Percentiles rank a stretch among this genome's conserved stretches.
Conservation (phyloP, 768 basidiomycete species). For the Coprinopsis sp. region DNA sequence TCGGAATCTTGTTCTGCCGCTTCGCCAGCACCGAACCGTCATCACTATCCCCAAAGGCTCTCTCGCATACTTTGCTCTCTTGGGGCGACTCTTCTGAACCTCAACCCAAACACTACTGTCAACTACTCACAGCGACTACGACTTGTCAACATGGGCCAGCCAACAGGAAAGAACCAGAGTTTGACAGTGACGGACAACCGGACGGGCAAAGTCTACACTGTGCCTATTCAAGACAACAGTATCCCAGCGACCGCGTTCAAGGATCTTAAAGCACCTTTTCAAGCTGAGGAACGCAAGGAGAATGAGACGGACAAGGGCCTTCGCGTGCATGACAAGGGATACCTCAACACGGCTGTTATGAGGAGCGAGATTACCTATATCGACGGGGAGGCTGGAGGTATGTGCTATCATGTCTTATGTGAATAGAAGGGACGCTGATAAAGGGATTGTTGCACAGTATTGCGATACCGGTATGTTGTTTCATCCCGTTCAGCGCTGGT, state of each 20-base stretch:
- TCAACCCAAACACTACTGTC: neutral
- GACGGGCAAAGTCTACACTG: constrained; percentile 69
- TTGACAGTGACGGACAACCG: constrained; percentile 80
- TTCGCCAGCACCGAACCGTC: too few species aligned
- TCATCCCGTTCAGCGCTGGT: neutral
- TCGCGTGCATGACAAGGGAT: constrained; percentile 75
- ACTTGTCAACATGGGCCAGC: constrained; percentile 24
- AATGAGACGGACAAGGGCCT: constrained; percentile 81
- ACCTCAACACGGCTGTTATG: constrained; percentile 79
- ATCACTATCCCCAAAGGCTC: too few species aligned
- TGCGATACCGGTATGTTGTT: constrained; percentile 62
- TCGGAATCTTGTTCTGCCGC: too few species aligned
- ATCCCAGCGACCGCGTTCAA: constrained; percentile 82
- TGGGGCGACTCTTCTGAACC: too few species aligned
- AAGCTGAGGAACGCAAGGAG: constrained; percentile 64
- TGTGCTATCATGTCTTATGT: constrained; percentile 14
- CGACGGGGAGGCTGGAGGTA: constrained; percentile 81
- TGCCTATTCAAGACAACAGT: constrained; percentile 77
- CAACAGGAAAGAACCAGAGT: constrained; percentile 23
- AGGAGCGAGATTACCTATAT: constrained; percentile 84
- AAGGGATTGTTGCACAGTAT: constrained; percentile 35
- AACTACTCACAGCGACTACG: neutral
- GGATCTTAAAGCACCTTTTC: constrained; percentile 54
- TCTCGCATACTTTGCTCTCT: too few species aligned
- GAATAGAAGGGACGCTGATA: neutral